phyloP scores from a whole-genome alignment of 495 filamentous ascomycete species.

The Daldinia vernicosa region DNA sequence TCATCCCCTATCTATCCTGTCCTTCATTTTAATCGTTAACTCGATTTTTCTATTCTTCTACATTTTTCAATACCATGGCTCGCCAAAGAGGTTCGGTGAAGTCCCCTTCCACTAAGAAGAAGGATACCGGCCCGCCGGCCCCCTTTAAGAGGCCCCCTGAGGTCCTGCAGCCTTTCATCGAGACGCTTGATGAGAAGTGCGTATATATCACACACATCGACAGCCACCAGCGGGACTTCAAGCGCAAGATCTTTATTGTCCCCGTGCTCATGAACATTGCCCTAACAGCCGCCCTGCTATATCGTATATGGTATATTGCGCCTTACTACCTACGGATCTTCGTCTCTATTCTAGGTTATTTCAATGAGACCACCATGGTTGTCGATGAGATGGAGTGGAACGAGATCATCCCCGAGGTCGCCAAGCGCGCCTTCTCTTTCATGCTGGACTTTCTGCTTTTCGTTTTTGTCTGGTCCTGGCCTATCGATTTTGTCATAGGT shows the following conservation, averaged over 20 bases:
- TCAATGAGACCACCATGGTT: conserved; percentile 67
- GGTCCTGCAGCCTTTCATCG: conserved; percentile 67
- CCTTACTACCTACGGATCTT: conserved; percentile 74
- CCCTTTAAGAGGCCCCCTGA: conserved; percentile 72
- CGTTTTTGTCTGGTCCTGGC: conserved; percentile 77
- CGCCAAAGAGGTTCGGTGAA: conserved; percentile 38
- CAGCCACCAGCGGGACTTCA: conserved; percentile 66
- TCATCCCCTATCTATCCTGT: conserved; percentile 1
- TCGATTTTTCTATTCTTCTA: neutral
- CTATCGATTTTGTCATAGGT: conserved; percentile 71
- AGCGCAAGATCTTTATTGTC: conserved; percentile 78
- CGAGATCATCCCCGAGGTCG: conserved; percentile 59
- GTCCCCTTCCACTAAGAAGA: conserved; percentile 31
- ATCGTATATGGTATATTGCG: conserved; percentile 66
- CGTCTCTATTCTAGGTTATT: conserved; percentile 66
- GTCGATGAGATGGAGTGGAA: conserved; percentile 59
- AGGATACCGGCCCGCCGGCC: conserved; percentile 51
- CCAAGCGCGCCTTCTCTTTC: conserved; percentile 66
- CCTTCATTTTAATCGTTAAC: neutral
- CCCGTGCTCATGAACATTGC: conserved; percentile 73
- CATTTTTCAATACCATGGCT: conserved; percentile 25
- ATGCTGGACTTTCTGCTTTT: conserved; percentile 75
- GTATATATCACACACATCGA: conserved; percentile 87
- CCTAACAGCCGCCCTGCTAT: conserved; percentile 66
- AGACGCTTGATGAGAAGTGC: conserved; percentile 66